phyloP scores from a whole-genome alignment of 2,329 filamentous ascomycete species.

The Biscogniauxia mediterranea region DNA sequence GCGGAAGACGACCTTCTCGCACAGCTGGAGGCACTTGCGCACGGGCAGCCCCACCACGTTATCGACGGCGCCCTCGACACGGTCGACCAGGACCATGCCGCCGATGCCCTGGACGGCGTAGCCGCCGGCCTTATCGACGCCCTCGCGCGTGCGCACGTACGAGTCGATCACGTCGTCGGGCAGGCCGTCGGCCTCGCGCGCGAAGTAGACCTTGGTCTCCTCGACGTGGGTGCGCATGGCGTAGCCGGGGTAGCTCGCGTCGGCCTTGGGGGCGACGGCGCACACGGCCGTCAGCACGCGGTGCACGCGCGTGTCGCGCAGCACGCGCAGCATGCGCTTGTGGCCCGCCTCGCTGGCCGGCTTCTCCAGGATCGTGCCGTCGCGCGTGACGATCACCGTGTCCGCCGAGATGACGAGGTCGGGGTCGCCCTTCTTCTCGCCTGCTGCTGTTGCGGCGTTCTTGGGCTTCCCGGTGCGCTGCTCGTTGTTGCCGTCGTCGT shows the following conservation, averaged over 20 bases:
- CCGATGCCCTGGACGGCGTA: conserved; percentile 92
- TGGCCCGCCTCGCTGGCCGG: conserved; percentile 80
- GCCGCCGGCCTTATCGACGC: conserved; percentile 92
- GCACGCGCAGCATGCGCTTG: conserved; percentile 74
- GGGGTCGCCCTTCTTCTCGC: conserved; percentile 54
- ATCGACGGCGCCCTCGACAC: conserved; percentile 85
- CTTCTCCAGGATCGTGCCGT: conserved; percentile 85
- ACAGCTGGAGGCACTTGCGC: conserved; percentile 71
- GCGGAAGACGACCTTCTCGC: conserved; percentile 81
- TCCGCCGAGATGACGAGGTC: conserved; percentile 86
- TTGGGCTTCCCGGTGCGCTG: not conserved
- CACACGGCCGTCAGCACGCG: conserved; percentile 84
- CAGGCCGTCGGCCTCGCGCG: conserved; percentile 55
- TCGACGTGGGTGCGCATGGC: conserved; percentile 77
- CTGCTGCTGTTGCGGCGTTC: conserved; percentile 1
- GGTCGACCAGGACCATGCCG: conserved; percentile 81
- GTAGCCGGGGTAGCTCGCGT: conserved; percentile 82
- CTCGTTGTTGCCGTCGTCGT: conserved; percentile 23
- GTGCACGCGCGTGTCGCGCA: conserved; percentile 76
- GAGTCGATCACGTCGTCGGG: conserved; percentile 78
- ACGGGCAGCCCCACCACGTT: conserved; percentile 93
- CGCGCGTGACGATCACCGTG: conserved; percentile 77
- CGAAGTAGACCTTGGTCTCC: conserved; percentile 90
- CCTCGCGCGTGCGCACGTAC: conserved; percentile 83
- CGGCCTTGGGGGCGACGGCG: conserved; percentile 77